Evolutionary conservation across 495 filamentous ascomycete species (phyloP).

Genomic region (Penicillium parvum): DNA sequence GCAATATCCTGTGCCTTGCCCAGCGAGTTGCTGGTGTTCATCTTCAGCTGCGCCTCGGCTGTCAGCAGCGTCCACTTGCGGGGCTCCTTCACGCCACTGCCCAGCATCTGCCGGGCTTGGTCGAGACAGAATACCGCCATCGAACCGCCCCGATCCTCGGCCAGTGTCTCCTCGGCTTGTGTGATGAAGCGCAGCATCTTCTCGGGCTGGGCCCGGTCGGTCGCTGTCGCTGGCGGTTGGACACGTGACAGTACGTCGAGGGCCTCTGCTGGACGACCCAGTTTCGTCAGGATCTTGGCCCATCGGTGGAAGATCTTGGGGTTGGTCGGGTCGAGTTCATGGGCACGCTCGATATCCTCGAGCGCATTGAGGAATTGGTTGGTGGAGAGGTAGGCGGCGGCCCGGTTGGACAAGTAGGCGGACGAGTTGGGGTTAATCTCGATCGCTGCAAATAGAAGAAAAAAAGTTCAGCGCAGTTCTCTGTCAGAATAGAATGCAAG

Average conservation of each 20-base stretch:
- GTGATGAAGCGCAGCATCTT: slow-evolving; percentile 79
- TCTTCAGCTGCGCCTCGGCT: slow-evolving; percentile 90
- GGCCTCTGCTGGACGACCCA: slow-evolving; percentile 83
- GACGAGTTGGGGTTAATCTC: slow-evolving; percentile 63
- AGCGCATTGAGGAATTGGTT: slow-evolving; percentile 72
- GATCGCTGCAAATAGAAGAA: slow-evolving; percentile 56
- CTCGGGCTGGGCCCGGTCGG: slow-evolving; percentile 72
- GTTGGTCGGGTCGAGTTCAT: slow-evolving; percentile 76
- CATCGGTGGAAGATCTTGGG: slow-evolving; percentile 82
- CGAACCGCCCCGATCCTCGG: slow-evolving; percentile 68
- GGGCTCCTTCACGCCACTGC: slow-evolving; percentile 66
- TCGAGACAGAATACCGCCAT: slow-evolving; percentile 92
- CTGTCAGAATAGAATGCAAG: no score
- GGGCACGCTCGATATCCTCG: slow-evolving; percentile 75
- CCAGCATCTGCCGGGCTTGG: slow-evolving; percentile 76
- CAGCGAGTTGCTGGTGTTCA: slow-evolving; percentile 82
- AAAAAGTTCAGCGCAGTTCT: slow-evolving; percentile 9
- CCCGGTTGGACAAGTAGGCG: slow-evolving; percentile 92
- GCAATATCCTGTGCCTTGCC: slow-evolving; percentile 91
- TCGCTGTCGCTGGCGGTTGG: slow-evolving; percentile 68
- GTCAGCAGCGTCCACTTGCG: slow-evolving; percentile 91
- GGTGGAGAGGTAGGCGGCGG: slow-evolving; percentile 86
- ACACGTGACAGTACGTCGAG: slow-evolving; percentile 65
- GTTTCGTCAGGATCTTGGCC: slow-evolving; percentile 78
- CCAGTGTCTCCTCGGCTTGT: slow-evolving; percentile 72